Base-by-base conservation (phyloP, 345 rosid species). In the Kernera saxatilis region DNA sequence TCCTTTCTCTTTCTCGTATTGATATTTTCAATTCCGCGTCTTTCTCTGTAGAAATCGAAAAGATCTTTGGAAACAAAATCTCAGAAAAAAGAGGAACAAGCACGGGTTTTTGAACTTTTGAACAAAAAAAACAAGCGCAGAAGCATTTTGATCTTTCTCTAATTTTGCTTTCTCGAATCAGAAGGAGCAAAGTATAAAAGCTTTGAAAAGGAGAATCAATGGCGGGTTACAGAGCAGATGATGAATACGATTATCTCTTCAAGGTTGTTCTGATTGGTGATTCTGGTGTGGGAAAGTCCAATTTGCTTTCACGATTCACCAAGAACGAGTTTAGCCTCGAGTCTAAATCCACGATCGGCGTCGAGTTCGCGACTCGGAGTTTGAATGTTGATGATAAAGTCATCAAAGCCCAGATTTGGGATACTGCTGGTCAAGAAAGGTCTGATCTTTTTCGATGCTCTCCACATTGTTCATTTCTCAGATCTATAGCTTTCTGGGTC, bases 381-480 rank as follows among this genome's bases (percentile, higher is more conserved):
- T 55, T 74, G 72, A 74, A 71, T 36, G 76, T 78, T 58, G 76
- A 70, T 64, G 75, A 59, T 26, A 78, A 78, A 70, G 79, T 78
- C 76, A 78, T 78, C 76, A 78, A 78, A 69, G 82, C 82, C 8
- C 80, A 77, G 80, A 77, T 77, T 71, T 77, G 80, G 80, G 80
- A 76, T 64, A 76, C 80, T 64, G 80, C 82, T 73, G 82, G 78
- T 64, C 78, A 78, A 56, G 82, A 78, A 74, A 78, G 79, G 82
- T 78, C 68, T 49, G 4, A 6, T 11, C 26, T 72, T n/a, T 76
- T 57, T 40, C 26, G 13, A 2, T 57, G 0, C 22, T 18, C n/a
- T 12, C 17, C n/a, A 15, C 67, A 43, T 45, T 70, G 14, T 36
- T 45, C 40, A 23, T 45, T 36, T 49, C 68, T 49, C 66, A n/a